Evolutionary conservation across 805 yeast species (phyloP), one percentile per base, ranked within the genome.

Genomic region (Wickerhamomyces pijperi): DNA sequence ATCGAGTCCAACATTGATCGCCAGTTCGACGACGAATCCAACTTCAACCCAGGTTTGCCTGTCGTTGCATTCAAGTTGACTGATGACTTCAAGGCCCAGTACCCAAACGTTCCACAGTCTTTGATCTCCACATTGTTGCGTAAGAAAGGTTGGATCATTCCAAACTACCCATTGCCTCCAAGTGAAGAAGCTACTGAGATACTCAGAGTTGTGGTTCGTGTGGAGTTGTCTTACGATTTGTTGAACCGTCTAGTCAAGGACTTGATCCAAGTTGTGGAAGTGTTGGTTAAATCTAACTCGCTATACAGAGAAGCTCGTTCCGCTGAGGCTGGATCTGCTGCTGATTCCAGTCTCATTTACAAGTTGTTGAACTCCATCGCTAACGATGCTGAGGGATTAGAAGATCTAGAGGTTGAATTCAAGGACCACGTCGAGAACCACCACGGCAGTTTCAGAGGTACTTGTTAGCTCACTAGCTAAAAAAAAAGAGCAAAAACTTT

Each of bases 11-110:
- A 61, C 45, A 48, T 60, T 45, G 40, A 42, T 1, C 43, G 49
- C 39, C 47, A 56, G 20, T 57, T 56, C 39, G 49, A 58, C 41
- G 42, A 49, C 14, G 77, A 74, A 45, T 64, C 63, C 19, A 58
- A 56, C 20, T 86, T 64, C 63, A 70, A 74, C 50, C 78, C 82
- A 1, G 95, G 95, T 2, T 70, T 87, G 43, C 97, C 97, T 3
- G 92, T 87, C 28, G 95, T 86, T 34, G 82, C 96, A 0, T 87
- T 86, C 70, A 76, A 76, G 54, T 73, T 87, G 48, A 70, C 83
- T 3, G 64, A 75, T 38, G 65, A 66, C 31, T 74, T 87, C 56
- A 55, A 61, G 33, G 54, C 69, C 34, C 55, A 68, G 33, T 83
- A 77, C 56, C 92, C 95, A 3, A 85, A 77, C 58, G 72, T 87